These are phyloP conservation scores for Schizonepeta tenuifolia DNA, from an alignment of 257 asterid species.

Conservation along the genomic window DNA sequence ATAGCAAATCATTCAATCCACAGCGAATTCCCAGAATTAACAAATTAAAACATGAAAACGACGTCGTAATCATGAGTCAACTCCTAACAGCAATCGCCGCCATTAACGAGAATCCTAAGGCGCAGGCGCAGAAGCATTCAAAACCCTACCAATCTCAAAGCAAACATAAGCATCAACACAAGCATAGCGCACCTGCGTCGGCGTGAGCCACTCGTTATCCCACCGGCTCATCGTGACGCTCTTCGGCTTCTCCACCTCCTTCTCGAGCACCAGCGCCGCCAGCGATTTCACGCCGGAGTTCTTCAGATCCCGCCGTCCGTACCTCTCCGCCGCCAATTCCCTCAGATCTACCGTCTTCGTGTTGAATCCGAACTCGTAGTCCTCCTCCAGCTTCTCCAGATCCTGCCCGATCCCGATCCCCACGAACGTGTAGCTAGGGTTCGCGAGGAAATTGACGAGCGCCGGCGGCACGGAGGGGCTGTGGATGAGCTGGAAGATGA, in stretches of 20 bases:
- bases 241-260: slow-evolving; percentile 46
- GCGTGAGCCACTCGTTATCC: slow-evolving; percentile 49
- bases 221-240: slow-evolving; percentile 53
- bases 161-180: slow-evolving; percentile 58
- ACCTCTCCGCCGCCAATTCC: slow-evolving; percentile 42
- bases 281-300: slow-evolving; percentile 44
- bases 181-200: slow-evolving; percentile 51
- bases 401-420: slow-evolving; percentile 54
- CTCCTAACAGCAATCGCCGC: not conserved
- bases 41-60: not conserved
- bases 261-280: slow-evolving; percentile 43
- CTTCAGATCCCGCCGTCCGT: slow-evolving; percentile 33
- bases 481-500: slow-evolving; percentile 50
- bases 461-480: slow-evolving; percentile 36
- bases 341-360: slow-evolving; percentile 49
- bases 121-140: slow-evolving; percentile 40
- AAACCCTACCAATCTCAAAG: slow-evolving; percentile 47
- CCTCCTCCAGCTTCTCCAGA: slow-evolving; percentile 49
- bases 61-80: not conserved
- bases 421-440: slow-evolving; percentile 43
- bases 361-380: slow-evolving; percentile 42
- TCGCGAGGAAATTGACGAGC: slow-evolving; percentile 45
- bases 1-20: not conserved
- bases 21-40: not conserved
- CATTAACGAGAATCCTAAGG: not conserved